Conservation (phyloP, 2,329 filamentous ascomycete genomes). For the Dactylellina cionopaga region DNA sequence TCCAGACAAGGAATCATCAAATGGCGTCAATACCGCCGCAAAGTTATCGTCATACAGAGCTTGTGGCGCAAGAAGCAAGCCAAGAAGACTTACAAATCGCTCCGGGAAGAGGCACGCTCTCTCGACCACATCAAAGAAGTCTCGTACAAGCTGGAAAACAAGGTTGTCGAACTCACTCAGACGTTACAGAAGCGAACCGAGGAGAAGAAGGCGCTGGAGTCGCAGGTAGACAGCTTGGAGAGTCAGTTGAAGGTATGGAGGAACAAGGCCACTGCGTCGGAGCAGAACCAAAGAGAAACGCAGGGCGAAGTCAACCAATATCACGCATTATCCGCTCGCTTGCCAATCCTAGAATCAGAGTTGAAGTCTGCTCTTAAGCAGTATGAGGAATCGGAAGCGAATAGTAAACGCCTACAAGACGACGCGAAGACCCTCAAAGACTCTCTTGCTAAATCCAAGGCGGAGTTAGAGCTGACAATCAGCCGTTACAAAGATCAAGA, state of each 20-base stretch:
- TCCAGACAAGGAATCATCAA: slow-evolving; percentile 63
- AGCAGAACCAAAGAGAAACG: slow-evolving; percentile 89
- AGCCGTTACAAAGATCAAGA: slow-evolving; percentile 79
- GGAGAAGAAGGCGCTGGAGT: slow-evolving; percentile 88
- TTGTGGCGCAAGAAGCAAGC: slow-evolving; percentile 88
- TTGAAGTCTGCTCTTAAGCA: slow-evolving; percentile 89
- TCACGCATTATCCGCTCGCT: slow-evolving; percentile 88
- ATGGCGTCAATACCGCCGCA: slow-evolving; percentile 89
- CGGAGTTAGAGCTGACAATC: slow-evolving; percentile 82
- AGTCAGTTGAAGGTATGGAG: slow-evolving; percentile 96
- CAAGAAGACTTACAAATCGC: slow-evolving; percentile 83
- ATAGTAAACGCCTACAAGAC: slow-evolving; percentile 92
- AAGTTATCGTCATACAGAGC: slow-evolving; percentile 89
- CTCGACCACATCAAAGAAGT: slow-evolving; percentile 81
- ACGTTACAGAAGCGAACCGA: slow-evolving; percentile 89
- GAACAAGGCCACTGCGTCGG: slow-evolving; percentile 86
- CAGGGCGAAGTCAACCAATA: slow-evolving; percentile 98
- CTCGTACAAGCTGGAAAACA: slow-evolving; percentile 99
- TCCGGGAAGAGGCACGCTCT: slow-evolving; percentile 95
- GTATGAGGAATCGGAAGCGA: slow-evolving; percentile 88
- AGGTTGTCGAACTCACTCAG: slow-evolving; percentile 97
- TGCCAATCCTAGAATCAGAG: slow-evolving; percentile 92
- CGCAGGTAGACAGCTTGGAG: slow-evolving; percentile 95
- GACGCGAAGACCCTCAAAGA: slow-evolving; percentile 89
- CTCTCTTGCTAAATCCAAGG: slow-evolving; percentile 78